A percentile compares a stretch with the other conserved stretches of the same genome.
Conservation (phyloP, 2,329 filamentous ascomycete genomes). For the Cladorrhinum sp. region DNA sequence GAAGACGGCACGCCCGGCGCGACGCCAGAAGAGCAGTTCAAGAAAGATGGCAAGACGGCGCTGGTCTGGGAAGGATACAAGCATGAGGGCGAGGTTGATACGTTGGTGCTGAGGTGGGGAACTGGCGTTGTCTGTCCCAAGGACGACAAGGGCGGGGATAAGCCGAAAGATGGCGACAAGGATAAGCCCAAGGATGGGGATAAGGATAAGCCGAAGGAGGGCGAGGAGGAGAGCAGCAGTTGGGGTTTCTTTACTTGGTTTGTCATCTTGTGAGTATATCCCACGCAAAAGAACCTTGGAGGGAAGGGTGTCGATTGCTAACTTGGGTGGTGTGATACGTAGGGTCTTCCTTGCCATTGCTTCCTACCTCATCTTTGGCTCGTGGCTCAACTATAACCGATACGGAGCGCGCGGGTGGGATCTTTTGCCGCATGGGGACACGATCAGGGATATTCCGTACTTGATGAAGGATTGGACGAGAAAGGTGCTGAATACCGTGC, state of each 20-base stretch:
- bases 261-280: conserved; percentile 73
- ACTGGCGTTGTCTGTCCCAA: conserved; percentile 14
- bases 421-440: conserved; percentile 86
- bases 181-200: conserved; percentile 44
- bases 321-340: conserved; percentile 6
- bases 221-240: conserved; percentile 50
- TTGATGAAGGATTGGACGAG: conserved; percentile 84
- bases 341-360: conserved; percentile 83
- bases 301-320: conserved; percentile 9
- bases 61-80: conserved; percentile 76
- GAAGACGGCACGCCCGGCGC: conserved; percentile 37
- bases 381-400: conserved; percentile 98
- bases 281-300: background rate
- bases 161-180: conserved; percentile 48
- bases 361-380: conserved; percentile 93
- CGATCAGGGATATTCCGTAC: conserved; percentile 88
- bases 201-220: conserved; percentile 56
- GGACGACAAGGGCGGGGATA: conserved; percentile 33
- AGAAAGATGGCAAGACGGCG: conserved; percentile 54
- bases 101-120: conserved; percentile 9
- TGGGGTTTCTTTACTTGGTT: conserved; percentile 99
- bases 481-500: conserved; percentile 76
- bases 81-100: conserved; percentile 32
- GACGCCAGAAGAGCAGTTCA: conserved; percentile 49
- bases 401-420: conserved; percentile 96